A percentile compares a stretch with the other conserved stretches of the same genome.
Evolutionary conservation across 495 filamentous ascomycete species (phyloP).

Genomic region (Annulohypoxylon stygium): DNA sequence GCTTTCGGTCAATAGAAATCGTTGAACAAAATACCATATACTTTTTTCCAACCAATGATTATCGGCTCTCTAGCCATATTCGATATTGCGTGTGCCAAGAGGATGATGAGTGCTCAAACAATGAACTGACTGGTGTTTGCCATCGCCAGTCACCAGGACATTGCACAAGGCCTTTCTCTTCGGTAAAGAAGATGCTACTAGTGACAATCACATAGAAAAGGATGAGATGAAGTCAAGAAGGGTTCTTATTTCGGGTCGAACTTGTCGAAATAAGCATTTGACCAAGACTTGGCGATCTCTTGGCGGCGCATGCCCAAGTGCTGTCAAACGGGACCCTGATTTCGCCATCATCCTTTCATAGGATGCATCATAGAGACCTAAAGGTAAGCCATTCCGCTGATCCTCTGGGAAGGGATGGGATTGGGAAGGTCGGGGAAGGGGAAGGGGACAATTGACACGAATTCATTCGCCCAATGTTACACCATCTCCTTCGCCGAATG

Average conservation of each 20-base stretch:
- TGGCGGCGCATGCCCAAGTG: constrained; percentile 38
- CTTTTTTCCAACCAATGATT: constrained; percentile 8
- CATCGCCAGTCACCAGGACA: background rate
- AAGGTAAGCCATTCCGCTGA: constrained; percentile 10
- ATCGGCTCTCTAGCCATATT: background rate
- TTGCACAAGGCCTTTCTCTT: background rate
- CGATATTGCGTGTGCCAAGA: background rate
- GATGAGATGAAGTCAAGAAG: constrained; percentile 19
- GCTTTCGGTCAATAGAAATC: constrained; percentile 32
- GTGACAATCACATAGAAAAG: background rate
- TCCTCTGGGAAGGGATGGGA: constrained; percentile 5
- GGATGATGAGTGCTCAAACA: background rate
- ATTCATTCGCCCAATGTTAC: constrained; percentile 25
- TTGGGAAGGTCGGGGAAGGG: background rate
- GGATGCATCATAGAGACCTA: background rate
- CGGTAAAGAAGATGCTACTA: background rate
- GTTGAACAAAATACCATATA: constrained; percentile 1
- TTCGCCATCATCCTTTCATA: constrained; percentile 36
- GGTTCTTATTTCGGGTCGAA: constrained; percentile 27
- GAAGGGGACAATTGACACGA: background rate
- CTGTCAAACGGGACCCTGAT: constrained; percentile 40
- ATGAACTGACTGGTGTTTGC: background rate
- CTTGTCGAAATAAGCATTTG: constrained; percentile 49
- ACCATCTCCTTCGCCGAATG: constrained; percentile 12
- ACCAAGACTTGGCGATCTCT: constrained; percentile 53